These are phyloP conservation scores for Stachybotrys elegans DNA, from an alignment of 2,329 filamentous ascomycete species.

Conservation along the genomic window DNA sequence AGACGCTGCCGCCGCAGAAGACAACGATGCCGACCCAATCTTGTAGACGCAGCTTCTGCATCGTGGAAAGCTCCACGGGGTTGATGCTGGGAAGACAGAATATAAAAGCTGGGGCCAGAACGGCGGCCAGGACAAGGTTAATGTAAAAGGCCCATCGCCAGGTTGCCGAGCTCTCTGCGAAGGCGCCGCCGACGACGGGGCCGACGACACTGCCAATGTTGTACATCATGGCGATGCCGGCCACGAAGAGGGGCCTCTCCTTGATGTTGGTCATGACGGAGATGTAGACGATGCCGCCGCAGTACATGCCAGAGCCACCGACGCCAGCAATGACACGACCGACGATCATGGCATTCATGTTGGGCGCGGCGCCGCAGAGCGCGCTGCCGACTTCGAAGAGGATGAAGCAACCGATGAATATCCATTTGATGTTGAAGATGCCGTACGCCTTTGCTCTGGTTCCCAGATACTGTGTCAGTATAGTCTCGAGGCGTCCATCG, in stretches of 20 bases:
- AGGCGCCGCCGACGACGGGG: slow-evolving; percentile 39
- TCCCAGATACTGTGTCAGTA: too few relatives aligned
- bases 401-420: slow-evolving; percentile 17
- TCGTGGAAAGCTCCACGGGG: slow-evolving; percentile 8
- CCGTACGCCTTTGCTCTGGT: slow-evolving; percentile 24
- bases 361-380: slow-evolving; percentile 33
- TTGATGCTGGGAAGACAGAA: slow-evolving; percentile 19
- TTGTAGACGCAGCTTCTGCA: slow-evolving; percentile 25
- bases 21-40: slow-evolving; percentile 39
- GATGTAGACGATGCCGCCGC: slow-evolving; percentile 20
- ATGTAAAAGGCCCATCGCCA: slow-evolving; percentile 39
- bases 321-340: slow-evolving; percentile 35
- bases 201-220: slow-evolving; percentile 36
- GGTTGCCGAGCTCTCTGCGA: slow-evolving; percentile 29
- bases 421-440: slow-evolving; percentile 37
- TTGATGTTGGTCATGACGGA: slow-evolving; percentile 15
- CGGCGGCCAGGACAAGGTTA: slow-evolving; percentile 42
- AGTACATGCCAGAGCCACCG: slow-evolving; percentile 34
- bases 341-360: slow-evolving; percentile 36
- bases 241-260: slow-evolving; percentile 19
- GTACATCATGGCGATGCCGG: background rate
- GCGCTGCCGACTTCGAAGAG: slow-evolving; percentile 20
- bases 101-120: slow-evolving; percentile 23
- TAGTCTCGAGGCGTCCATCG: too few relatives aligned
- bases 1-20: slow-evolving; percentile 31